These are phyloP conservation scores for Leptodermis oblonga DNA, from an alignment of 257 asterid genomes.

Conservation along the genomic window DNA sequence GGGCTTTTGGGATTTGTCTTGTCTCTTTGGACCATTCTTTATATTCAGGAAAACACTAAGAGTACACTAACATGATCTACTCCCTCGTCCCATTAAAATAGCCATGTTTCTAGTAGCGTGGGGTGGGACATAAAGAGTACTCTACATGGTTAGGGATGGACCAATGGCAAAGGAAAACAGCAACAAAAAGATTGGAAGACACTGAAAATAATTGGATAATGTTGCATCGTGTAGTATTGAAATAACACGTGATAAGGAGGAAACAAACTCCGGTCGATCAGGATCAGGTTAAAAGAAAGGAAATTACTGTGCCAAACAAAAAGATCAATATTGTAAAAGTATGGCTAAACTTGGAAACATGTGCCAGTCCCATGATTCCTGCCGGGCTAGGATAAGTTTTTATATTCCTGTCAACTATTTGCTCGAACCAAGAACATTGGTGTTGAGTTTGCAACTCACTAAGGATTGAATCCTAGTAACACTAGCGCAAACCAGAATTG, in stretches of 20 bases:
- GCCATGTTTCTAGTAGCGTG: no score
- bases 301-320: constrained; percentile 15
- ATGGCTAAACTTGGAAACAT: constrained; percentile 29
- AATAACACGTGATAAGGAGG: background rate
- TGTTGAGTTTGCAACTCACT: constrained; percentile 11
- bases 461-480: constrained; percentile 3
- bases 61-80: no score
- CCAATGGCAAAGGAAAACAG: background rate
- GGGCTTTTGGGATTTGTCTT: no score
- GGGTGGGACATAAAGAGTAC: no score
- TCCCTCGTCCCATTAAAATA: no score
- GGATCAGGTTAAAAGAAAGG: constrained; percentile 6
- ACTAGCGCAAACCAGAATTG: background rate
- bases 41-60: no score
- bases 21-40: background rate
- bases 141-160: background rate
- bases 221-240: background rate
- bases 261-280: background rate
- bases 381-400: constrained; percentile 44
- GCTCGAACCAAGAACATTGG: constrained; percentile 33
- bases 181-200: background rate
- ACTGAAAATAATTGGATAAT: background rate
- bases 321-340: constrained; percentile 1
- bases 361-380: constrained; percentile 34
- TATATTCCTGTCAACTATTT: constrained; percentile 29